phyloP scores from a whole-genome alignment of 2,329 filamentous ascomycete genomes.

The Neofusicoccum cordaticola region DNA sequence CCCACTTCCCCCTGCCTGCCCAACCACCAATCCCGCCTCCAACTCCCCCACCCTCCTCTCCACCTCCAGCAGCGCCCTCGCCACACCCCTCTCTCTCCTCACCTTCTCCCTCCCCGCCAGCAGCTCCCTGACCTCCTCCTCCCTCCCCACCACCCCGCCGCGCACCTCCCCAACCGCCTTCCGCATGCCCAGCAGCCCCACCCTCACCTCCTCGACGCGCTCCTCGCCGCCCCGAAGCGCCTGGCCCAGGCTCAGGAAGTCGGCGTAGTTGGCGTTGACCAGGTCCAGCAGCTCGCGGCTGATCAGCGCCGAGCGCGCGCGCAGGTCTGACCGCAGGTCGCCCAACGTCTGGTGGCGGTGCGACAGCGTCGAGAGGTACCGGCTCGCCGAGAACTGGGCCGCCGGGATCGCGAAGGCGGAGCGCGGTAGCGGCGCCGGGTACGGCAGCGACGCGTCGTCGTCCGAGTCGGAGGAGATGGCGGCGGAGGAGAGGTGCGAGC shows the following conservation, averaged over 20 bases:
- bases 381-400: conserved; percentile 69
- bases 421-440: conserved; percentile 75
- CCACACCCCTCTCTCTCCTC: conserved; percentile 61
- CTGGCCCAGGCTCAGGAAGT: conserved; percentile 79
- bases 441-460: conserved; percentile 8
- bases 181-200: conserved; percentile 81
- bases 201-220: conserved; percentile 82
- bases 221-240: conserved; percentile 86
- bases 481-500: not conserved
- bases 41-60: conserved; percentile 61
- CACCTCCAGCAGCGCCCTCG: conserved; percentile 63
- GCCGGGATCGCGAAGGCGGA: conserved; percentile 70
- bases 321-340: conserved; percentile 82
- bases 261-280: conserved; percentile 91
- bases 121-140: conserved; percentile 60
- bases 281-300: conserved; percentile 87
- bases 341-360: conserved; percentile 94
- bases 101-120: conserved; percentile 71
- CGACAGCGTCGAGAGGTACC: conserved; percentile 77
- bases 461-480: not conserved
- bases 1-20: conserved; percentile 40
- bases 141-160: conserved; percentile 61
- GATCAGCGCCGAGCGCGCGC: conserved; percentile 74
- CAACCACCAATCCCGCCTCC: conserved; percentile 57
- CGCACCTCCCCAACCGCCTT: conserved; percentile 76